These are phyloP conservation scores for Achlya hypogyna DNA, from an alignment of 352 stramenopile species.

Conservation along the genomic window DNA sequence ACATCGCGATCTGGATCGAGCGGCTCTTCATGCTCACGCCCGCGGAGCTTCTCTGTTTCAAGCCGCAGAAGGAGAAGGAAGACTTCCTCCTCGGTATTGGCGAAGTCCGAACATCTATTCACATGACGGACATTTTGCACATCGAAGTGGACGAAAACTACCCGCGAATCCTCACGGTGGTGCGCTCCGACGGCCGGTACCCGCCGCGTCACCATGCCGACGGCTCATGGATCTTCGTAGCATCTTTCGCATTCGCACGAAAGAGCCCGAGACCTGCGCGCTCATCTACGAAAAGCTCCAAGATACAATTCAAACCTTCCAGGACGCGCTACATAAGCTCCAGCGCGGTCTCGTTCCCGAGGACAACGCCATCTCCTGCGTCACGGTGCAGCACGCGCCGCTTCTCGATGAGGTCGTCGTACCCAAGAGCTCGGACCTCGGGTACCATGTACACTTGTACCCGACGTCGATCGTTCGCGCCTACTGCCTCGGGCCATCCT, in stretches of 20 bases:
- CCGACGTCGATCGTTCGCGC: constrained; percentile 55
- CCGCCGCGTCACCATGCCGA: neutral
- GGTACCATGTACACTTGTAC: constrained; percentile 58
- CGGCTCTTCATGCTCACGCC: constrained; percentile 69
- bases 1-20: constrained; percentile 73
- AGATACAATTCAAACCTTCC: constrained; percentile 50
- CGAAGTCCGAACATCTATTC: constrained; percentile 54
- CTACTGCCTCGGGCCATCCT: constrained; percentile 48
- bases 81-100: constrained; percentile 35
- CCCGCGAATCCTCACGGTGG: constrained; percentile 58
- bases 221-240: neutral
- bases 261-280: constrained; percentile 48
- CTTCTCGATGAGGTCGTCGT: constrained; percentile 43
- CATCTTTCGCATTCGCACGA: constrained; percentile 56
- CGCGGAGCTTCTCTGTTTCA: constrained; percentile 69
- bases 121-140: constrained; percentile 70
- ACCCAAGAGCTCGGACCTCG: constrained; percentile 27
- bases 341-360: constrained; percentile 54
- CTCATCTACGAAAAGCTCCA: constrained; percentile 40
- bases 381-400: constrained; percentile 63
- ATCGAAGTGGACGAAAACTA: constrained; percentile 69
- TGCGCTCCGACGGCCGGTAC: constrained; percentile 58
- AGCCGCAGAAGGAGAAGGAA: constrained; percentile 25
- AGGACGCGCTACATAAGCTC: constrained; percentile 56
- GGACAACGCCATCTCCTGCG: constrained; percentile 57